Conservation (phyloP, 2,329 filamentous ascomycete genomes). For the Mycosphaerella sp. region DNA sequence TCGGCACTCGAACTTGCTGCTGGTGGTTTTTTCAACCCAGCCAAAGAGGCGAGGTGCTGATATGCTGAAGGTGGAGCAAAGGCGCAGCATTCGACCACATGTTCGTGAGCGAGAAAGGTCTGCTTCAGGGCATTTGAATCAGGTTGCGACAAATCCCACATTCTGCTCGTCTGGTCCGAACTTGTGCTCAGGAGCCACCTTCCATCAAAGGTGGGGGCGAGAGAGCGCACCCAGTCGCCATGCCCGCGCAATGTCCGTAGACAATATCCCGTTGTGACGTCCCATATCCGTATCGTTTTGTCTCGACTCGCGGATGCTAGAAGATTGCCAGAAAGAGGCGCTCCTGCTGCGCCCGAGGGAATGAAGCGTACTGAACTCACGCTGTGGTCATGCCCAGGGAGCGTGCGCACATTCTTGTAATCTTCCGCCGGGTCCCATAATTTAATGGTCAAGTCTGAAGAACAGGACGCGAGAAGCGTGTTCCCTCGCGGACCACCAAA, state of each 20-base stretch:
- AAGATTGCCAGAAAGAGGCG: constrained; percentile 73
- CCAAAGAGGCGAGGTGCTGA: constrained; percentile 65
- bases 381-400: constrained; percentile 87
- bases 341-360: constrained; percentile 70
- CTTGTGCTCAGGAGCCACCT: constrained; percentile 76
- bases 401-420: constrained; percentile 89
- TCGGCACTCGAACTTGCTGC: constrained; percentile 68
- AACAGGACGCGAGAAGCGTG: constrained; percentile 75
- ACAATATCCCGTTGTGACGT: constrained; percentile 87
- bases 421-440: constrained; percentile 88
- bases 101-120: constrained; percentile 78
- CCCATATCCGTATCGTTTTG: constrained; percentile 81
- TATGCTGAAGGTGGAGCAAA: constrained; percentile 78
- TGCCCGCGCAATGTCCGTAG: constrained; percentile 85
- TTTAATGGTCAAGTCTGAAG: constrained; percentile 86
- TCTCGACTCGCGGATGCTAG: constrained; percentile 82
- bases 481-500: constrained; percentile 79
- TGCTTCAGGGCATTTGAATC: constrained; percentile 59
- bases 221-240: constrained; percentile 83
- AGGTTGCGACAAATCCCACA: constrained; percentile 75
- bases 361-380: constrained; percentile 86
- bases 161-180: constrained; percentile 70
- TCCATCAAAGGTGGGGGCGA: constrained; percentile 75
- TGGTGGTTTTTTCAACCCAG: constrained; percentile 77
- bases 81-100: constrained; percentile 77